phyloP scores from a whole-genome alignment of 2,329 filamentous ascomycete genomes.

The Scytalidium lignicola region DNA sequence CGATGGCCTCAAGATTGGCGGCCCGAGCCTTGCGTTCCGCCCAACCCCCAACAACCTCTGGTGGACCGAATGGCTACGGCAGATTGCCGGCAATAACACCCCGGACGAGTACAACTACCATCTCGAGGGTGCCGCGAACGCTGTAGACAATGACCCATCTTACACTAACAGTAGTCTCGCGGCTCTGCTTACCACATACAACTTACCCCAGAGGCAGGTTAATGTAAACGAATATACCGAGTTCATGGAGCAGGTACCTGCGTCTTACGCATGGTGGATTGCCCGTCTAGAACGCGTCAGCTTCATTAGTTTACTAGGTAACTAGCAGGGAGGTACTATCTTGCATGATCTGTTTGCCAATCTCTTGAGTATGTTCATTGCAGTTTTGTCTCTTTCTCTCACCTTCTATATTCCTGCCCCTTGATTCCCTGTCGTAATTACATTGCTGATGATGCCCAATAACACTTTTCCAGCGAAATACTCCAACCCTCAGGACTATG shows the following conservation, averaged over 20 bases:
- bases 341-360: conserved; percentile 40
- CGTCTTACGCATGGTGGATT: conserved; percentile 39
- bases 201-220: conserved; percentile 29
- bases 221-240: conserved; percentile 46
- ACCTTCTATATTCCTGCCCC: too few species aligned
- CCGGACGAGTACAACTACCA: conserved; percentile 42
- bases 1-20: conserved; percentile 26
- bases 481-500: conserved; percentile 16
- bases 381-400: too few species aligned
- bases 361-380: conserved; percentile 16
- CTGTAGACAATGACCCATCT: conserved; percentile 19
- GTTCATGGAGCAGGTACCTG: conserved; percentile 34
- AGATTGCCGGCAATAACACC: conserved; percentile 30
- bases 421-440: too few species aligned
- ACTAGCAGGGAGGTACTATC: conserved; percentile 35
- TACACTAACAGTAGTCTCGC: conserved; percentile 17
- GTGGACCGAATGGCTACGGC: conserved; percentile 34
- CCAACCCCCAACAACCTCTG: conserved; percentile 30
- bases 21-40: conserved; percentile 32
- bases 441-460: too few species aligned
- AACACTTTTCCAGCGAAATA: conserved; percentile 26
- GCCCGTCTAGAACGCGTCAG: conserved; percentile 40
- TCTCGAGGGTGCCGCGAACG: conserved; percentile 27
- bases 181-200: conserved; percentile 11
- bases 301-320: conserved; percentile 36